Evolutionary conservation across 2,329 filamentous ascomycete genomes (phyloP).

Genomic region (Cladosporium austrohemisphaericum): DNA sequence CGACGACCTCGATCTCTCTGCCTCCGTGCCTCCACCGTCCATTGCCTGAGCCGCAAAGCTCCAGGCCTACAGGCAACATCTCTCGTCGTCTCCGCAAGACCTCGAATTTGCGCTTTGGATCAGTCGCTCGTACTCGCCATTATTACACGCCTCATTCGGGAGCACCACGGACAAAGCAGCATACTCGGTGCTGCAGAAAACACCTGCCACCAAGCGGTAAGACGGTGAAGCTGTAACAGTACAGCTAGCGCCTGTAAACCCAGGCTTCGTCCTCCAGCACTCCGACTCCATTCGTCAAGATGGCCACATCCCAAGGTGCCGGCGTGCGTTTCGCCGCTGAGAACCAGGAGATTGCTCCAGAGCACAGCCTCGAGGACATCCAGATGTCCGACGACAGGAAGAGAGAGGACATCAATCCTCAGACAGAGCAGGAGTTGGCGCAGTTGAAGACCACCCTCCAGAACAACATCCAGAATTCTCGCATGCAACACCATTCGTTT

Average conservation of each 20-base stretch:
- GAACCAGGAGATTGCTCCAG: slow-evolving; percentile 65
- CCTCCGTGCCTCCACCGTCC: background rate
- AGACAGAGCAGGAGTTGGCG: slow-evolving; percentile 54
- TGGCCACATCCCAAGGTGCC: slow-evolving; percentile 27
- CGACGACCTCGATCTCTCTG: background rate
- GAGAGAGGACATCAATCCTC: slow-evolving; percentile 36
- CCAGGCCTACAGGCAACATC: background rate
- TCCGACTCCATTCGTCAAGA: slow-evolving; percentile 1
- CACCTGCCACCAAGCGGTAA: background rate
- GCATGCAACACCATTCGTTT: slow-evolving; percentile 83
- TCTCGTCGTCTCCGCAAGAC: background rate
- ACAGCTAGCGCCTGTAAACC: background rate
- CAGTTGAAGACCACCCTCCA: slow-evolving; percentile 70
- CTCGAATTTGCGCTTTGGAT: no score
- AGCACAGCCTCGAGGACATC: slow-evolving; percentile 29
- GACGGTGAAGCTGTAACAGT: background rate
- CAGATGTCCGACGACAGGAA: slow-evolving; percentile 26
- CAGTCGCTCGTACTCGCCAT: background rate
- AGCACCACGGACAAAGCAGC: slow-evolving; percentile 2
- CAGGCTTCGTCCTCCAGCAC: background rate
- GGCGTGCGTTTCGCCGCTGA: slow-evolving; percentile 69
- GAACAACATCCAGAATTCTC: slow-evolving; percentile 72
- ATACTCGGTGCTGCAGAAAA: background rate
- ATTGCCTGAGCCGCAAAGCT: background rate
- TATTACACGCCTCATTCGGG: slow-evolving; percentile 2